These are phyloP conservation scores for Geotrichum fermentans DNA, from an alignment of 1,139 yeast genomes.

Conservation along the genomic window DNA sequence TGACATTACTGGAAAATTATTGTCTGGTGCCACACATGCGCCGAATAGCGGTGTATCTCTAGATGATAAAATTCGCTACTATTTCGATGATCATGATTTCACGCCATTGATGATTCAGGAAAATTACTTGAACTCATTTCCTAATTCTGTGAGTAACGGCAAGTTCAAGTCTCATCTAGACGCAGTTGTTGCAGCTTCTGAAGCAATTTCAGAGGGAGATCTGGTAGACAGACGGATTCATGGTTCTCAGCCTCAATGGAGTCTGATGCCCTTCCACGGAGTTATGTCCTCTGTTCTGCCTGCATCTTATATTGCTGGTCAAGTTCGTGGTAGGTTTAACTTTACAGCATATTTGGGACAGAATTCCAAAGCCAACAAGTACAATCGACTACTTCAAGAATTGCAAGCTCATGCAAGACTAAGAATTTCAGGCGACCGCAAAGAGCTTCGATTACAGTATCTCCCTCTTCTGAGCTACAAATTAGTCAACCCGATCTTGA, in stretches of 20 bases:
- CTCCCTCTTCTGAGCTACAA: constrained; percentile 57
- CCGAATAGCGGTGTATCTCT: constrained; percentile 50
- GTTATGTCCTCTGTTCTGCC: constrained; percentile 84
- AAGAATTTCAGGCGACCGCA: constrained; percentile 69
- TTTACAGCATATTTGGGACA: constrained; percentile 91
- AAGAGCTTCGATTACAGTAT: constrained; percentile 73
- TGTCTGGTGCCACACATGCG: constrained; percentile 59
- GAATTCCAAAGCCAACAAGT: constrained; percentile 78
- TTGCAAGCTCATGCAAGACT: constrained; percentile 82
- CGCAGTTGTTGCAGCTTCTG: constrained; percentile 74
- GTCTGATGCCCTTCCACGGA: constrained; percentile 88
- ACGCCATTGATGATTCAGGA: constrained; percentile 96
- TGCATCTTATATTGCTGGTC: constrained; percentile 70
- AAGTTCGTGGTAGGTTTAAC: constrained; percentile 59
- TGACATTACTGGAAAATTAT: constrained; percentile 72
- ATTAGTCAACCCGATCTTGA: constrained; percentile 53
- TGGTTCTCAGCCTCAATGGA: constrained; percentile 94
- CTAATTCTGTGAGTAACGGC: constrained; percentile 33
- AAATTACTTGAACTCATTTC: constrained; percentile 69
- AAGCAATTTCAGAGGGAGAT: constrained; percentile 78
- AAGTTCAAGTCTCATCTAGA: constrained; percentile 47
- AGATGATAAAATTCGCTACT: constrained; percentile 80
- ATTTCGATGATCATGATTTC: constrained; percentile 92
- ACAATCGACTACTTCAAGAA: constrained; percentile 74
- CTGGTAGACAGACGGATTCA: constrained; percentile 74